These are phyloP conservation scores for Inga oerstediana DNA, from an alignment of 306 rosid genomes.

Conservation along the genomic window DNA sequence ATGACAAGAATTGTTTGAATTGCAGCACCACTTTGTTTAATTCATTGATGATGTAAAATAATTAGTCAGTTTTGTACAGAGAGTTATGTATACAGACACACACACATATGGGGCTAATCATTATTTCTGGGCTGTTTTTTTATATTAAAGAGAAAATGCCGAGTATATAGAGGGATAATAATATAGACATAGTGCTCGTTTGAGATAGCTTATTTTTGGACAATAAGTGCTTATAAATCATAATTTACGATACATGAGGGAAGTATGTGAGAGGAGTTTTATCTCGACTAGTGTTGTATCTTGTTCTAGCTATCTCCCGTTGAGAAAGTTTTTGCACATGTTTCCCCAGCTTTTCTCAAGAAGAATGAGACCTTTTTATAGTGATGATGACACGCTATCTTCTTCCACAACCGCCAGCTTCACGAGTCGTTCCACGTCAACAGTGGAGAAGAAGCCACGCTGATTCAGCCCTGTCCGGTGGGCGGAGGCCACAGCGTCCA, in stretches of 20 bases:
- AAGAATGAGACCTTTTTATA: neutral
- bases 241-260: no score
- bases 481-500: slow-evolving; percentile 22
- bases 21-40: neutral
- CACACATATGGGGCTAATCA: no score
- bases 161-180: neutral
- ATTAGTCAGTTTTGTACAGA: no score
- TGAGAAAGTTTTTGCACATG: slow-evolving; percentile 67
- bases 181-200: neutral
- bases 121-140: neutral
- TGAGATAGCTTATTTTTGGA: no score
- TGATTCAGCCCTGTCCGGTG: slow-evolving; percentile 18
- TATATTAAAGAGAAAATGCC: neutral
- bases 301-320: slow-evolving; percentile 19
- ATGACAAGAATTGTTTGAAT: no score
- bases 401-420: slow-evolving; percentile 23
- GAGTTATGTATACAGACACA: fast-evolving
- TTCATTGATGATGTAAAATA: no score
- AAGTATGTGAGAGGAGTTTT: no score
- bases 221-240: no score
- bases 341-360: slow-evolving; percentile 42
- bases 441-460: slow-evolving; percentile 5
- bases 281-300: neutral
- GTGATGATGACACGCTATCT: neutral
- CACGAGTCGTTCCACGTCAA: neutral